Conservation (phyloP, 495 filamentous ascomycete species). For the Clohesyomyces aquaticus region DNA sequence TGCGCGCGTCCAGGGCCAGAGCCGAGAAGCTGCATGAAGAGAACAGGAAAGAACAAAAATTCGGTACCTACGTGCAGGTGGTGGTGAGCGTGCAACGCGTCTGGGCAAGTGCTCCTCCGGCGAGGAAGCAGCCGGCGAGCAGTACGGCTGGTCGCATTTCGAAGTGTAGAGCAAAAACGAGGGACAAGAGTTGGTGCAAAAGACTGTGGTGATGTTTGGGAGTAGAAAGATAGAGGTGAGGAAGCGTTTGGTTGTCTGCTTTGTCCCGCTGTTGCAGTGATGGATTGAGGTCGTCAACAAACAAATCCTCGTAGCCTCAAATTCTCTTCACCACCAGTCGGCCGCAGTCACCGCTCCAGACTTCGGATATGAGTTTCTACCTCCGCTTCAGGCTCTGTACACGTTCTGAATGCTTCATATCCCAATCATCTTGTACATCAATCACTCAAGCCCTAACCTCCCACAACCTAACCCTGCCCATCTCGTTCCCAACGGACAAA, state of each 20-base stretch:
- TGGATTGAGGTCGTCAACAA: background rate
- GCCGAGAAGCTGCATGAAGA: background rate
- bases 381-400: no score
- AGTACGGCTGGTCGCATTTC: background rate
- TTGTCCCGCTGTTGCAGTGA: background rate
- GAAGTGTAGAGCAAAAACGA: background rate
- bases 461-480: conserved; percentile 83
- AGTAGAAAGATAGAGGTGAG: background rate
- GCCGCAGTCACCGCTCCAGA: no score
- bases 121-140: background rate
- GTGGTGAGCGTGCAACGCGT: background rate
- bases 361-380: no score
- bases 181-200: background rate
- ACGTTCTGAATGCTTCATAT: no score
- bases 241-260: background rate
- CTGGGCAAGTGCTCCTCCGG: background rate
- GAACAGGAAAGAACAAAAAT: background rate
- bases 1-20: background rate
- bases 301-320: no score
- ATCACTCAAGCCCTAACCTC: conserved; percentile 60
- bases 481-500: conserved; percentile 83
- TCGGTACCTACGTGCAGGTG: background rate
- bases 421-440: background rate
- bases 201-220: background rate
- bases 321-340: no score